These are phyloP conservation scores for Suhomyces guaymorum DNA, from an alignment of 1,139 yeast genomes.

Conservation along the genomic window DNA sequence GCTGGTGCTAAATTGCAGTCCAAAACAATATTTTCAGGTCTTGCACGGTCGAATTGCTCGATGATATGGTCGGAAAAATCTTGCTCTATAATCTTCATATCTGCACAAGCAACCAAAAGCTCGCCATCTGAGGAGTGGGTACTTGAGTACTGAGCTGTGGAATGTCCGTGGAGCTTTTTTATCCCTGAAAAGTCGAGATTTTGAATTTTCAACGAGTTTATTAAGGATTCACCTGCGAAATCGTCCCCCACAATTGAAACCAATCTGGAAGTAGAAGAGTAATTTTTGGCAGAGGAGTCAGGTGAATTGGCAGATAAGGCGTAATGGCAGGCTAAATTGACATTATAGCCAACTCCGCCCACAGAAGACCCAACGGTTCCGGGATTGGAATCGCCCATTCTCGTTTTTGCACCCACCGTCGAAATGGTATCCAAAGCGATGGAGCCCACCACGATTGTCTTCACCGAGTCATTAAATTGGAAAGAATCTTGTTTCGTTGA, in stretches of 20 bases:
- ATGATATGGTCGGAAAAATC: conserved; percentile 43
- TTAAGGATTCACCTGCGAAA: conserved; percentile 48
- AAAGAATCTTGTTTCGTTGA: no score
- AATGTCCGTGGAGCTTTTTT: conserved; percentile 19
- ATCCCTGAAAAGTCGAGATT: conserved; percentile 46
- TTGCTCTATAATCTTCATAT: conserved; percentile 67
- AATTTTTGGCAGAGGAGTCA: conserved; percentile 10
- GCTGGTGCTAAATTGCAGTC: conserved; percentile 67
- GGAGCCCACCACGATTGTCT: conserved; percentile 64
- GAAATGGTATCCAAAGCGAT: conserved; percentile 75
- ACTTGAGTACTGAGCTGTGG: conserved; percentile 73
- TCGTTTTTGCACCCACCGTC: conserved; percentile 29
- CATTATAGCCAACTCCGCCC: conserved; percentile 87
- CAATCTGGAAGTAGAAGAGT: conserved; percentile 32
- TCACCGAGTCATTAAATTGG: background rate
- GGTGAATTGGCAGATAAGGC: no score
- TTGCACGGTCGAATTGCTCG: conserved; percentile 28
- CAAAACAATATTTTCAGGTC: conserved; percentile 52
- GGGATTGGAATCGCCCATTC: conserved; percentile 70
- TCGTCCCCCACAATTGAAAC: conserved; percentile 66
- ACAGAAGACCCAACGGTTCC: conserved; percentile 57
- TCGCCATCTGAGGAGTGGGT: conserved; percentile 64
- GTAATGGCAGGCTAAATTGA: conserved; percentile 55
- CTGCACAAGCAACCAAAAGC: conserved; percentile 77
- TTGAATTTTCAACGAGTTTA: conserved; percentile 24